phyloP scores from a whole-genome alignment of 306 rosid genomes.

The Pueraria montana region DNA sequence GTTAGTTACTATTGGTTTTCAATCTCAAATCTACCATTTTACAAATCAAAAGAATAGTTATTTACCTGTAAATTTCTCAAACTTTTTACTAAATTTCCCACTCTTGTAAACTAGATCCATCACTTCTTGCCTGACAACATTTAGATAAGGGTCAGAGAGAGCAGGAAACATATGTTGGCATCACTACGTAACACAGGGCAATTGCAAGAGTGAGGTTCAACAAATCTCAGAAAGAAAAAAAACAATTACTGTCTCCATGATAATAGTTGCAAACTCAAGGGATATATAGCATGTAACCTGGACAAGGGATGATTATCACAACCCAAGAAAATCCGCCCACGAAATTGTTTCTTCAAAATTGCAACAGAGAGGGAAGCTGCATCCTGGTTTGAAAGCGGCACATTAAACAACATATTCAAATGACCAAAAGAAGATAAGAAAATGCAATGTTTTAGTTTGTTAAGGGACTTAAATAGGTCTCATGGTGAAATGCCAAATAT shows the following conservation, averaged over 20 bases:
- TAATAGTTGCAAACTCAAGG: background rate
- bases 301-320: conserved; percentile 95
- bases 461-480: conserved; percentile 12
- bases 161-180: conserved; percentile 10
- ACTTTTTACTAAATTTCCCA: conserved; percentile 79
- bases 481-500: conserved; percentile 11
- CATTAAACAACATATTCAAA: conserved; percentile 25
- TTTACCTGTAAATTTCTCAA: conserved; percentile 84
- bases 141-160: conserved; percentile 23
- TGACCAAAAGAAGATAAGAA: background rate
- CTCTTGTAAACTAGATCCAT: conserved; percentile 87
- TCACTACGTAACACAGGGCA: background rate
- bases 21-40: background rate
- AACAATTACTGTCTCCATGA: background rate
- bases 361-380: conserved; percentile 87
- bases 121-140: conserved; percentile 86
- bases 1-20: background rate
- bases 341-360: conserved; percentile 77
- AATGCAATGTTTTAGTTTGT: conserved; percentile 16
- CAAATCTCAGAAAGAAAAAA: background rate
- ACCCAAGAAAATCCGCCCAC: conserved; percentile 79
- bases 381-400: conserved; percentile 65
- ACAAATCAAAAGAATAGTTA: conserved; percentile 20
- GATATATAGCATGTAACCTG: conserved; percentile 62
- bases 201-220: conserved; percentile 7